A percentile compares a stretch with the other conserved stretches of the same genome.
Evolutionary conservation across 2,329 filamentous ascomycete genomes (phyloP).

Genomic region (Aspergillus sclerotialis): DNA sequence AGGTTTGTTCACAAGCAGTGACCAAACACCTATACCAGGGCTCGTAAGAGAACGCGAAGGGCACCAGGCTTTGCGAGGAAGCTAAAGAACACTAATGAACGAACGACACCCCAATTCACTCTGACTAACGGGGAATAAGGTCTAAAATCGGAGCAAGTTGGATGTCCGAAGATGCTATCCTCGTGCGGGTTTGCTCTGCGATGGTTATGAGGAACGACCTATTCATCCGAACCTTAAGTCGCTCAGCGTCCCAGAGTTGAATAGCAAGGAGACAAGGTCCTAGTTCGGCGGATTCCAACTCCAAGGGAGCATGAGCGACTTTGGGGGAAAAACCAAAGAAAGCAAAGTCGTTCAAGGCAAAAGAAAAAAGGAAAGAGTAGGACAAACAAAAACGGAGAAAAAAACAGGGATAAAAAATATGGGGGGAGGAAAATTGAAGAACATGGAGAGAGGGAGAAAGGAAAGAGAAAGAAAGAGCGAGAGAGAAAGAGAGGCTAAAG

Average conservation of each 20-base stretch:
- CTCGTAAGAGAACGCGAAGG: slow-evolving; percentile 6
- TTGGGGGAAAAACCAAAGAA: slow-evolving; percentile 8
- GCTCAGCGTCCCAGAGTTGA: slow-evolving; percentile 8
- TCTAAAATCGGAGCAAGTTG: slow-evolving; percentile 2
- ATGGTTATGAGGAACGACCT: not conserved
- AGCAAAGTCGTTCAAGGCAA: slow-evolving; percentile 11
- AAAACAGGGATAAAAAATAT: slow-evolving; percentile 6
- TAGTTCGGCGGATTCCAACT: slow-evolving; percentile 9
- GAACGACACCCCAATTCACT: not conserved
- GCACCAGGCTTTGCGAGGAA: slow-evolving; percentile 9
- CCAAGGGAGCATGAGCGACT: slow-evolving; percentile 11
- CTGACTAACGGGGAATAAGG: slow-evolving; percentile 1
- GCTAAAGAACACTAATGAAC: not conserved
- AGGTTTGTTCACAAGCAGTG: not conserved
- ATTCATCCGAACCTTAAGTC: slow-evolving; percentile 2
- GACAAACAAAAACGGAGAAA: slow-evolving; percentile 7
- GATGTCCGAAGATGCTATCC: not conserved
- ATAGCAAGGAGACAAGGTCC: slow-evolving; percentile 3
- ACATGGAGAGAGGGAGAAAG: slow-evolving; percentile 4
- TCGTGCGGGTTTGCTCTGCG: slow-evolving; percentile 4
- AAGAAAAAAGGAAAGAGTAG: slow-evolving; percentile 6
- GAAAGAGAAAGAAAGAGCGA: slow-evolving; percentile 2
- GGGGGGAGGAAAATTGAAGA: slow-evolving; percentile 4
- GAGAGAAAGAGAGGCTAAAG: not conserved
- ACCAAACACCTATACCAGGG: not conserved